Base-by-base conservation (phyloP, 805 yeast species). In the Priceomyces castillae region DNA sequence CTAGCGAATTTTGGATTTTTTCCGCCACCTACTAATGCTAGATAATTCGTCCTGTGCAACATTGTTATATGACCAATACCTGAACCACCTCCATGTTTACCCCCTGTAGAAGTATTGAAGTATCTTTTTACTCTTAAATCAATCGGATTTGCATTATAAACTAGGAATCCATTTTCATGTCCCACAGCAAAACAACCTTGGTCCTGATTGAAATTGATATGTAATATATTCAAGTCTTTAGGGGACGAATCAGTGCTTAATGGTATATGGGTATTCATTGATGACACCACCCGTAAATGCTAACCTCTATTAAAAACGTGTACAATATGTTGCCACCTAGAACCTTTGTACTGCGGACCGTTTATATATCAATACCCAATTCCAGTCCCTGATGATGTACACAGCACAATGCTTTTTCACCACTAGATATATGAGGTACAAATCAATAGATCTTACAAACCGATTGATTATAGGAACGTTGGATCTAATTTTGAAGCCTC, bases 21-120 rank as follows among this genome's bases (percentile, higher is more conserved):
- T 1, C 97, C 97, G 14, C 97, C 97, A 1, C 97, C 97, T 0
- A 90, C 87, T 34, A 94, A 65, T 0, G 92, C 96, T 41, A 92
- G 73, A 59, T 90, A 90, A 65, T 92, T 92, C 0, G 97, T 90
- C 34, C 97, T 77, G 59, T 89, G 86, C 4, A 92, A 80, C 96
- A 92, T 88, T 36, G 83, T 71, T 2, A 86, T 80, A 26, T 74
- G 69, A 1, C 94, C 95, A 19, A 90, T 81, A 0, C 97, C 97
- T 3, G 69, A 56, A 0, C 70, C 71, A 5, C 52, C 38, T 19
- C 44, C 41, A 23, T 36, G 4, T 16, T 30, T 31, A 2, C 33
- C 40, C 16, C 23, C 39, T 7, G 39, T 19, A 47, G 56, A 34
- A 40, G 50, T 57, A 7, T 49, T 64, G 51, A 80, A 78, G 18